A percentile compares a stretch with the other conserved stretches of the same genome.
phyloP scores from a whole-genome alignment of 2,329 filamentous ascomycete species.

The Diplocarpon rosae region DNA sequence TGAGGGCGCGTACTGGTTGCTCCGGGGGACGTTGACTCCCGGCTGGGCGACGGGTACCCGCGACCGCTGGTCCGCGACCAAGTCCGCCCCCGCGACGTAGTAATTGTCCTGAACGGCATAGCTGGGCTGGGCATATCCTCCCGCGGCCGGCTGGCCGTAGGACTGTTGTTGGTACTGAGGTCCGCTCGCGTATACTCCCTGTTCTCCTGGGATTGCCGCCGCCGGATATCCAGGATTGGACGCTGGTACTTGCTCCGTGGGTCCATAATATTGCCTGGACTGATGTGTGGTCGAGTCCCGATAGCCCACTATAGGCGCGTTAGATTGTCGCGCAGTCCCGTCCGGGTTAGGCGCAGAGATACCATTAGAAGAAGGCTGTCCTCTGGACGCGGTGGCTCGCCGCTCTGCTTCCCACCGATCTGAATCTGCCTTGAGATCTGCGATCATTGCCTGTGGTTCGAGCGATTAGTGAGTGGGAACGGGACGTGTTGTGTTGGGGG shows the following conservation, averaged over 20 bases:
- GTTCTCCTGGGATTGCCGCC: slow-evolving; percentile 12
- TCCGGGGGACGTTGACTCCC: slow-evolving; percentile 14
- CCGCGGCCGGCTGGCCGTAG: slow-evolving; percentile 16
- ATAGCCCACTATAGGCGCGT: slow-evolving; percentile 28
- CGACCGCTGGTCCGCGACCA: slow-evolving; percentile 13
- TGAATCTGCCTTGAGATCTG: slow-evolving; percentile 42
- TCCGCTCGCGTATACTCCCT: slow-evolving; percentile 21
- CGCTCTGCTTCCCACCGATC: slow-evolving; percentile 35
- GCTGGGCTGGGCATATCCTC: slow-evolving; percentile 20
- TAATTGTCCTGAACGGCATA: slow-evolving; percentile 21
- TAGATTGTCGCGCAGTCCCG: slow-evolving; percentile 27
- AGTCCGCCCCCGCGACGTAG: slow-evolving; percentile 23
- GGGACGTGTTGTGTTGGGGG: too few species aligned
- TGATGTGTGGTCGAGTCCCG: slow-evolving; percentile 27
- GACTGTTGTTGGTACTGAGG: slow-evolving; percentile 12
- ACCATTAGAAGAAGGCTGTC: slow-evolving; percentile 26
- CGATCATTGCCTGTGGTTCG: slow-evolving; percentile 38
- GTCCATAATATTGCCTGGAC: slow-evolving; percentile 28
- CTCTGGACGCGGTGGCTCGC: slow-evolving; percentile 21
- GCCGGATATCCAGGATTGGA: slow-evolving; percentile 16
- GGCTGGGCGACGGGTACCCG: slow-evolving; percentile 12
- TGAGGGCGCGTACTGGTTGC: slow-evolving; percentile 11
- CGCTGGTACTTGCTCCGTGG: slow-evolving; percentile 18
- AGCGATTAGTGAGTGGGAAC: slow-evolving; percentile 15
- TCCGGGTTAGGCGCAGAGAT: slow-evolving; percentile 25